Conservation (phyloP, 1,284 basidiomycete species). For the Ganoderma lucidum region DNA sequence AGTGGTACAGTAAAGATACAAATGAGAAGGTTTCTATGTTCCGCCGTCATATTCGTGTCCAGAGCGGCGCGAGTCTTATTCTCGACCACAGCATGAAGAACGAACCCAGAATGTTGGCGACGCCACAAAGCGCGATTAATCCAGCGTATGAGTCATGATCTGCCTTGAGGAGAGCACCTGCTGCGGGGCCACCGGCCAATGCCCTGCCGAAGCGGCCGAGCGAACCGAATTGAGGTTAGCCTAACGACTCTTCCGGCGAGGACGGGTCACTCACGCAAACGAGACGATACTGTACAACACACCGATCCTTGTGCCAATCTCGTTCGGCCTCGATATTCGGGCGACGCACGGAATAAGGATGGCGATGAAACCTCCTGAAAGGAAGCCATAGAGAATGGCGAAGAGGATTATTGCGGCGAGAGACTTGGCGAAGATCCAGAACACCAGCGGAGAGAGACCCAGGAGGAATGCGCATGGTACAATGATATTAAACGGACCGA, state of each 20-base stretch:
- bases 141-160: constrained; percentile 55
- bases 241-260: too few relatives aligned
- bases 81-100: constrained; percentile 56
- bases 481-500: constrained; percentile 51
- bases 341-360: constrained; percentile 41
- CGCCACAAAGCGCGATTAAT: constrained; percentile 64
- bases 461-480: constrained; percentile 62
- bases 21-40: not conserved
- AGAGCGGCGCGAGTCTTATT: constrained; percentile 34
- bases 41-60: constrained; percentile 20
- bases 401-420: constrained; percentile 52
- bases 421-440: constrained; percentile 30
- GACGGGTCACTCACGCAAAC: constrained; percentile 62
- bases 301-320: constrained; percentile 66
- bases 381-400: constrained; percentile 57
- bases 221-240: not conserved
- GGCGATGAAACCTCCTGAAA: constrained; percentile 36
- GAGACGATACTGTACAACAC: constrained; percentile 66
- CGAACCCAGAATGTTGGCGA: constrained; percentile 62
- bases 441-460: constrained; percentile 37
- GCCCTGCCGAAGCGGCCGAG: constrained; percentile 47
- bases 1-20: constrained; percentile 11
- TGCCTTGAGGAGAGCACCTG: constrained; percentile 57
- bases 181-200: constrained; percentile 64
- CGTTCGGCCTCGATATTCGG: constrained; percentile 52